These are phyloP conservation scores for Geosmithia morbida DNA, from an alignment of 2,329 filamentous ascomycete genomes.

Conservation along the genomic window DNA sequence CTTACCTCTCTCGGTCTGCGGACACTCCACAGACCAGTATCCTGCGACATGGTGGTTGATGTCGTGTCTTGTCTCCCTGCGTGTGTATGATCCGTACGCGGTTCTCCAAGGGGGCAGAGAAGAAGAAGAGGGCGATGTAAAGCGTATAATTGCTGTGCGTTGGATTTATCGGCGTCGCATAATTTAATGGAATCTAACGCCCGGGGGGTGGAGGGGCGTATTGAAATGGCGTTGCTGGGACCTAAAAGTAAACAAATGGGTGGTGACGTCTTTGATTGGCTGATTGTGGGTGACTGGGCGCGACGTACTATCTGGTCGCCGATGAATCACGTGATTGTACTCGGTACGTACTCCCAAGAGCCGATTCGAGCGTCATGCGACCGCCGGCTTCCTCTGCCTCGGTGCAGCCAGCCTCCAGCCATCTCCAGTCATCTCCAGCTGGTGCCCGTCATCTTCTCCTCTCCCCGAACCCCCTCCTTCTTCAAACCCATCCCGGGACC, in stretches of 20 bases:
- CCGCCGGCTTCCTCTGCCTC: conserved; percentile 11
- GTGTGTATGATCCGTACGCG: neutral
- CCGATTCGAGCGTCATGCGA: neutral
- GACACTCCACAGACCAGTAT: conserved; percentile 78
- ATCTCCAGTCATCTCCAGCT: conserved; percentile 1
- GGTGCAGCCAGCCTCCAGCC: conserved; percentile 12
- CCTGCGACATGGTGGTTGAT: conserved; percentile 59
- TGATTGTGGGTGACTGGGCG: neutral
- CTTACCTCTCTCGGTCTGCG: conserved; percentile 81
- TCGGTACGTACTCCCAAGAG: neutral
- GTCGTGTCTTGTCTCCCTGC: neutral
- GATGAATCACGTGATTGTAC: neutral
- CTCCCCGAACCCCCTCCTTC: conserved; percentile 6
- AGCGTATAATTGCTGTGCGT: neutral
- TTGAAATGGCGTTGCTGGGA: conserved; percentile 19
- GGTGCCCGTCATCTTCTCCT: conserved; percentile 1
- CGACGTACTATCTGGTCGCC: neutral
- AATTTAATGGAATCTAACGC: neutral
- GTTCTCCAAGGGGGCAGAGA: neutral
- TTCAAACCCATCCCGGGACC: conserved; percentile 3
- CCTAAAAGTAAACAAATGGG: conserved; percentile 27
- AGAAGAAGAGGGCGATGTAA: neutral
- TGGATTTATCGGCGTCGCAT: neutral
- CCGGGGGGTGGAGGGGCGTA: neutral
- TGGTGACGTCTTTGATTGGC: conserved; percentile 5